Percentiles rank a stretch among this genome's conserved stretches.
Evolutionary conservation across 2,329 filamentous ascomycete genomes (phyloP).

Genomic region (Annulohypoxylon truncatum): DNA sequence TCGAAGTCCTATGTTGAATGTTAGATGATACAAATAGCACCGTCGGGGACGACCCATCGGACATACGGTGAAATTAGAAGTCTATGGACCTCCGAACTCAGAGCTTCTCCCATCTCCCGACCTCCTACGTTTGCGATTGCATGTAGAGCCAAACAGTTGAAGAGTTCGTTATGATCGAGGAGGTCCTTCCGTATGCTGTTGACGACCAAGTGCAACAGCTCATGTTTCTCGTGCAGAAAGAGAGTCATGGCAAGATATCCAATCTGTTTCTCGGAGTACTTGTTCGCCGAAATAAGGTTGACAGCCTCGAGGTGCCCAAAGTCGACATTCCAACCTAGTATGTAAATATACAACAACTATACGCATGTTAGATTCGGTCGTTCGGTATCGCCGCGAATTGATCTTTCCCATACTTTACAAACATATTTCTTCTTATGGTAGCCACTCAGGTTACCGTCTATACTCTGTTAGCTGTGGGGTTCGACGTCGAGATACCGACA

Average conservation of each 20-base stretch:
- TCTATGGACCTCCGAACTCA: slow-evolving; percentile 91
- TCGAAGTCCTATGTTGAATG: slow-evolving; percentile 68
- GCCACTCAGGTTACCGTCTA: slow-evolving; percentile 88
- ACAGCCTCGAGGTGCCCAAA: slow-evolving; percentile 98
- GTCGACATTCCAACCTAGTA: slow-evolving; percentile 98
- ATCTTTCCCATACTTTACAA: slow-evolving; percentile 76
- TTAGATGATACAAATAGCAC: slow-evolving; percentile 17
- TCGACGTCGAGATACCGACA: slow-evolving; percentile 3
- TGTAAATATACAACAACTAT: slow-evolving; percentile 95
- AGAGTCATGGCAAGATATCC: slow-evolving; percentile 97
- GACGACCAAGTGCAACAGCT: slow-evolving; percentile 93
- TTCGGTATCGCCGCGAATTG: slow-evolving; percentile 11
- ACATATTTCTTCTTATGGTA: slow-evolving; percentile 99
- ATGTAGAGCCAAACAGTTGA: slow-evolving; percentile 96
- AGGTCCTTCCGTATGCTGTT: slow-evolving; percentile 99
- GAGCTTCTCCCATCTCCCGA: slow-evolving; percentile 94
- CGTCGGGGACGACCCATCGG: neutral
- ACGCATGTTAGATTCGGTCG: slow-evolving; percentile 42
- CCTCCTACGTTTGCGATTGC: slow-evolving; percentile 98
- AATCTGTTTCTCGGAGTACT: slow-evolving; percentile 99
- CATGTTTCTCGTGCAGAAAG: slow-evolving; percentile 96
- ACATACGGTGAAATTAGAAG: slow-evolving; percentile 93
- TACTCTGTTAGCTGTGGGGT: slow-evolving; percentile 41
- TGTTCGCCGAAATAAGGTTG: slow-evolving; percentile 94
- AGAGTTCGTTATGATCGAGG: slow-evolving; percentile 93